Conservation (phyloP, 257 asterid genomes). For the Fraxinus americana region DNA sequence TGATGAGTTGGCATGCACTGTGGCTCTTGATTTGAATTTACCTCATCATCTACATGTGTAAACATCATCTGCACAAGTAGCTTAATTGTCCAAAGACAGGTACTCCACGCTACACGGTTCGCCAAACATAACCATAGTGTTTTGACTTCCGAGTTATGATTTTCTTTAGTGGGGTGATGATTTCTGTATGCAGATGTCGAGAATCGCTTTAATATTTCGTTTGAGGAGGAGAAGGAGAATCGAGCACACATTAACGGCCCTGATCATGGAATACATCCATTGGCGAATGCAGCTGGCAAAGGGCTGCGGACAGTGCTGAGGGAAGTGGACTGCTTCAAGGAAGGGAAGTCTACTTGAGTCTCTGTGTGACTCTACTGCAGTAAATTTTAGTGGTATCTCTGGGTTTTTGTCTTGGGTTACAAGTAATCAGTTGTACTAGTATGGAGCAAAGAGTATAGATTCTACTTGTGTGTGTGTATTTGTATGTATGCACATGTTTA, state of each 20-base stretch:
- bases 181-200: constrained; percentile 48
- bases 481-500: neutral
- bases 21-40: no score
- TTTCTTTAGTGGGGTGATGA: neutral
- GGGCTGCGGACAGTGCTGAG: constrained; percentile 72
- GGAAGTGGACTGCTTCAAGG: constrained; percentile 65
- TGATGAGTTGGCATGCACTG: no score
- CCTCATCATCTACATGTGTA: no score
- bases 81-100: no score
- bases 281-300: constrained; percentile 70
- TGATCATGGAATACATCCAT: constrained; percentile 66
- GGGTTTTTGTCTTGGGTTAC: neutral
- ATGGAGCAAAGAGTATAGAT: neutral
- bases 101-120: neutral
- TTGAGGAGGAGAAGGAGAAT: constrained; percentile 55
- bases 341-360: constrained; percentile 34
- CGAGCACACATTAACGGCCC: constrained; percentile 61
- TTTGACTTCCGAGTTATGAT: no score
- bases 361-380: constrained; percentile 36
- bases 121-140: neutral
- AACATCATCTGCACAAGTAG: no score
- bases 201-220: constrained; percentile 50
- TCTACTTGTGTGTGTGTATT: neutral
- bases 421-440: neutral
- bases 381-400: neutral